Percentiles rank a stretch among this genome's conserved stretches.
Evolutionary conservation across 805 yeast genomes (phyloP).

Genomic region (Lipomyces lipofer): DNA sequence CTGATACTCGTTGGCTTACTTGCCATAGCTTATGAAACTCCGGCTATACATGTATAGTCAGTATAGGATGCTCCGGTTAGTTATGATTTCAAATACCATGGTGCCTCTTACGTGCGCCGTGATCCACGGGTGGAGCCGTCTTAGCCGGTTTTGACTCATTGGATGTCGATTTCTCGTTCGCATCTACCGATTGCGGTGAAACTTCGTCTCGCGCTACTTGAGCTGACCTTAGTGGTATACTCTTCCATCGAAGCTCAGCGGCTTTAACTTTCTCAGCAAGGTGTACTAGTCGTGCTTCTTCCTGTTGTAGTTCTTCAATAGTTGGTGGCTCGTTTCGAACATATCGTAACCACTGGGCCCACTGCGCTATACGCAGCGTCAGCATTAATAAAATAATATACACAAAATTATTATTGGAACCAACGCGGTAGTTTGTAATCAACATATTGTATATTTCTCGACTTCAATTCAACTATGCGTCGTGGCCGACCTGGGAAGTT

Average conservation of each 20-base stretch:
- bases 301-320: constrained; percentile 59
- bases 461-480: constrained; percentile 61
- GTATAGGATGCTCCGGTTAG: too few relatives aligned
- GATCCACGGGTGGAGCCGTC: too few relatives aligned
- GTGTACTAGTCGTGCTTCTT: constrained; percentile 55
- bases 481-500: constrained; percentile 54
- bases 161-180: too few relatives aligned
- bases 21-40: too few relatives aligned
- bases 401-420: neutral
- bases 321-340: constrained; percentile 63
- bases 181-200: constrained; percentile 20
- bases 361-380: constrained; percentile 49
- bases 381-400: too few relatives aligned
- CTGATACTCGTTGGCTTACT: too few relatives aligned
- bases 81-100: too few relatives aligned
- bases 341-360: constrained; percentile 79
- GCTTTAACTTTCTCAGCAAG: constrained; percentile 53
- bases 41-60: too few relatives aligned
- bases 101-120: too few relatives aligned
- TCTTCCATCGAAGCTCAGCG: constrained; percentile 43
- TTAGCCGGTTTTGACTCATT: too few relatives aligned
- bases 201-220: constrained; percentile 15
- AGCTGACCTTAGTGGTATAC: constrained; percentile 38
- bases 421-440: constrained; percentile 57
- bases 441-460: constrained; percentile 50